Conservation (phyloP, 495 filamentous ascomycete species). For the Hypoxylon fuscum region DNA sequence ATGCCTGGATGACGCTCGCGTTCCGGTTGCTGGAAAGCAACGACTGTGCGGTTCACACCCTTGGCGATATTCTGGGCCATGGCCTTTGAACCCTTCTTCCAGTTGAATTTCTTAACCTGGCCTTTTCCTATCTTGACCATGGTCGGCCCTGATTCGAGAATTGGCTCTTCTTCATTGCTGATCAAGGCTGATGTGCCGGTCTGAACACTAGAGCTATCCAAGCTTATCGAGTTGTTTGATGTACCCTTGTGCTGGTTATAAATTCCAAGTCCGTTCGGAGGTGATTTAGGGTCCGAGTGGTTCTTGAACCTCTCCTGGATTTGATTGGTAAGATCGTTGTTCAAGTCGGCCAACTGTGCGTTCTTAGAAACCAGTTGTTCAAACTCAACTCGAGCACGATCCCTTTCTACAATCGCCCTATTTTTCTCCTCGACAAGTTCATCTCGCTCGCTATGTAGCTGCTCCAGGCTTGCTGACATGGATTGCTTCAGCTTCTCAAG, state of each 20-base stretch:
- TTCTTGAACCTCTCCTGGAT: conserved; percentile 93
- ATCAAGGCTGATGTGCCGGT: conserved; percentile 67
- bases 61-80: conserved; percentile 94
- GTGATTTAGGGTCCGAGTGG: conserved; percentile 59
- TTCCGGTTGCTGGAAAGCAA: conserved; percentile 59
- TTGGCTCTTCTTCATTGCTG: conserved; percentile 72
- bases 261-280: conserved; percentile 83
- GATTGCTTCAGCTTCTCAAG: conserved; percentile 86
- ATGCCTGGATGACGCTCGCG: conserved; percentile 61
- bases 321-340: conserved; percentile 92
- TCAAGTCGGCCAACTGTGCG: conserved; percentile 88
- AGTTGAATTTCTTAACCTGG: conserved; percentile 94
- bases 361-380: conserved; percentile 95
- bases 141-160: conserved; percentile 80
- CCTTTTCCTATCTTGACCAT: conserved; percentile 92
- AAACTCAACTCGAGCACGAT: conserved; percentile 93
- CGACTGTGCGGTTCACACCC: conserved; percentile 84
- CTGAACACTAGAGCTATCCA: conserved; percentile 59
- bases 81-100: conserved; percentile 95
- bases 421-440: conserved; percentile 83
- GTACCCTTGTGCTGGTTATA: conserved; percentile 78
- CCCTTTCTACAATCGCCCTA: conserved; percentile 79
- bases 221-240: conserved; percentile 70
- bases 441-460: conserved; percentile 82
- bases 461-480: conserved; percentile 80